These are phyloP conservation scores for Podila horticola DNA, from an alignment of 192 early-diverging fungal genomes.

Conservation along the genomic window DNA sequence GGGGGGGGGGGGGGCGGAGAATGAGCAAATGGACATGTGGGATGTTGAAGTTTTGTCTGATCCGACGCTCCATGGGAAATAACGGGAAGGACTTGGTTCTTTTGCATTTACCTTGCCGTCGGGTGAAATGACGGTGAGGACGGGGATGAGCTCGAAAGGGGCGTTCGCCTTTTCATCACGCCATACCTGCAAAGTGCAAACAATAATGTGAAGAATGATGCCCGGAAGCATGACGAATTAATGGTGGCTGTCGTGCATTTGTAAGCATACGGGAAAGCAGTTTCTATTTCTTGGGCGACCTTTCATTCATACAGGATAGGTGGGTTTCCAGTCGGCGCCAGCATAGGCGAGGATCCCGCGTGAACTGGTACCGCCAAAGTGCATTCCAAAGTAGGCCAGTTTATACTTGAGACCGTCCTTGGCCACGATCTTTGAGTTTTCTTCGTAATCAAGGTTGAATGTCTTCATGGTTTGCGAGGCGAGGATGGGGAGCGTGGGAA, in stretches of 20 bases:
- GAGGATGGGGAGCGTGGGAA: too few relatives aligned
- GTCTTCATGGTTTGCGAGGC: constrained; percentile 15
- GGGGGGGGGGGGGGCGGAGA: neutral
- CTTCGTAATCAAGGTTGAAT: constrained; percentile 20
- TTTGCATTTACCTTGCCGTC: constrained; percentile 12
- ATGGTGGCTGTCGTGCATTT: too few relatives aligned
- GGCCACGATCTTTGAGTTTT: constrained; percentile 25
- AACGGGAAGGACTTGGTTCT: too few relatives aligned
- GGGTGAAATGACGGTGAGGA: constrained; percentile 28
- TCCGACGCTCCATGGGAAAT: too few relatives aligned
- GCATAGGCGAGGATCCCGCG: constrained; percentile 36
- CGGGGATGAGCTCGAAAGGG: constrained; percentile 29
- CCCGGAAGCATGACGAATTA: neutral
- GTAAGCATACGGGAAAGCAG: neutral
- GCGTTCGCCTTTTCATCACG: constrained; percentile 9
- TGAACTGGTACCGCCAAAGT: constrained; percentile 22
- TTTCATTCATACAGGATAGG: constrained; percentile 2
- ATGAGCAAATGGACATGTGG: too few relatives aligned
- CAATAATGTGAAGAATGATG: neutral
- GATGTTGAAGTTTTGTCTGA: neutral
- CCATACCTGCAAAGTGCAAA: constrained; percentile 12
- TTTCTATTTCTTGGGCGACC: too few relatives aligned
- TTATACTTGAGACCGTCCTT: constrained; percentile 24
- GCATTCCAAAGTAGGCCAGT: constrained; percentile 20
- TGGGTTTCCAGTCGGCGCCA: constrained; percentile 26